phyloP scores from a whole-genome alignment of 2,329 filamentous ascomycete genomes.

The Cladorrhinum sp. region DNA sequence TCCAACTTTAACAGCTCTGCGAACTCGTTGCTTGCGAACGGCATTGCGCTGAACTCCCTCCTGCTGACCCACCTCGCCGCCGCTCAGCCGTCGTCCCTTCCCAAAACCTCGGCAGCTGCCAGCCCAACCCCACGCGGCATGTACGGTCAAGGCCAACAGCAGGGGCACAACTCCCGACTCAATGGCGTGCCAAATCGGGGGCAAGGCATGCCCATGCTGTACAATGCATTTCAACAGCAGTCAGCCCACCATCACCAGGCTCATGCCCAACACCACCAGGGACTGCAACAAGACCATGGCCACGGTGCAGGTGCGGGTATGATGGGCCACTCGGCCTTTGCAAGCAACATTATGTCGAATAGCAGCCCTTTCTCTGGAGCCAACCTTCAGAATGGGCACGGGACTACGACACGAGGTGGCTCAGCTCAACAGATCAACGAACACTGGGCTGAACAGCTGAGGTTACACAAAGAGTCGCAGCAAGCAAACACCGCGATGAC shows the following conservation, averaged over 20 bases:
- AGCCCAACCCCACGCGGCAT: constrained; percentile 50
- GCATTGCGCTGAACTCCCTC: constrained; percentile 33
- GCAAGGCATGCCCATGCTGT: constrained; percentile 59
- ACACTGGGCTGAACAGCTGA: constrained; percentile 87
- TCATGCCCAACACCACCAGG: constrained; percentile 62
- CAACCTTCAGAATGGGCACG: constrained; percentile 57
- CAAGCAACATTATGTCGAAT: constrained; percentile 62
- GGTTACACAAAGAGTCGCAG: constrained; percentile 74
- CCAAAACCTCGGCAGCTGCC: constrained; percentile 31
- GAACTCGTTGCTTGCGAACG: constrained; percentile 36
- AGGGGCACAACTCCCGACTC: constrained; percentile 72
- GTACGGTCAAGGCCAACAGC: constrained; percentile 71
- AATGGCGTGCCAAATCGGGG: constrained; percentile 66
- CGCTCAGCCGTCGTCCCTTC: constrained; percentile 29
- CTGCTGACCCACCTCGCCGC: constrained; percentile 32
- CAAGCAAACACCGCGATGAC: constrained; percentile 69
- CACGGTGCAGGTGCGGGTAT: constrained; percentile 54
- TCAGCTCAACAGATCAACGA: constrained; percentile 56
- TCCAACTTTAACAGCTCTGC: constrained; percentile 50
- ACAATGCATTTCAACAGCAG: constrained; percentile 62
- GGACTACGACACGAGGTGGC: constrained; percentile 44
- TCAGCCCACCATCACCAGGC: constrained; percentile 60
- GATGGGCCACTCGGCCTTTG: constrained; percentile 59
- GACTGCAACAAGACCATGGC: constrained; percentile 57
- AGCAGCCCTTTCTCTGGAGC: constrained; percentile 58